These are phyloP conservation scores for Grifola frondosa DNA, from an alignment of 1,284 basidiomycete species.

Conservation along the genomic window DNA sequence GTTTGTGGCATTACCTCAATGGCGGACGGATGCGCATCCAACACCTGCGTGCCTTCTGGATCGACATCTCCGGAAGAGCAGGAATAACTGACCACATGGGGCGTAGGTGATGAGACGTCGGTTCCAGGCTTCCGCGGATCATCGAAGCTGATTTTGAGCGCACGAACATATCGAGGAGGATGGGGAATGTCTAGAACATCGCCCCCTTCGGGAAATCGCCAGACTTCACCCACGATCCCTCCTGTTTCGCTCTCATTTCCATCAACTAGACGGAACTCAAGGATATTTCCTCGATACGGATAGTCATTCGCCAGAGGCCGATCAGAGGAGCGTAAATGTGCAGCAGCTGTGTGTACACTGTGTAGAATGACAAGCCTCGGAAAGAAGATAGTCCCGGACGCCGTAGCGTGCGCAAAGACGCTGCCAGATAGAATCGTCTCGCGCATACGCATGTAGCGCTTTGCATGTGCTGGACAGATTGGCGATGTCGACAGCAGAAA, in stretches of 20 bases:
- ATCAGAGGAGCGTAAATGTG: constrained; percentile 23
- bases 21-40: constrained; percentile 7
- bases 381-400: constrained; percentile 17
- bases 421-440: constrained; percentile 22
- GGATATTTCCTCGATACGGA: constrained; percentile 22
- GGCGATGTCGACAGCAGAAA: constrained; percentile 15
- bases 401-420: constrained; percentile 17
- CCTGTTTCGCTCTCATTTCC: constrained; percentile 19
- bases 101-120: not conserved
- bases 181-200: constrained; percentile 5
- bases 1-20: constrained; percentile 13
- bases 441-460: constrained; percentile 11
- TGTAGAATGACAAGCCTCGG: constrained; percentile 13
- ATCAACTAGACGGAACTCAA: constrained; percentile 23
- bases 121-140: not conserved
- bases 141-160: constrained; percentile 23
- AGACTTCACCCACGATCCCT: constrained; percentile 26
- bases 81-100: too few species aligned
- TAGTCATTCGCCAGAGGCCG: constrained; percentile 27
- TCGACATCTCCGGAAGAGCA: not conserved
- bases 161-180: constrained; percentile 14
- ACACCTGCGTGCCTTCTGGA: not conserved
- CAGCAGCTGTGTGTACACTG: constrained; percentile 22
- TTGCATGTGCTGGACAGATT: constrained; percentile 22
- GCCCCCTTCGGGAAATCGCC: constrained; percentile 12